phyloP scores from a whole-genome alignment of 139 green algal genomes.

The Tetraselmis chui region DNA sequence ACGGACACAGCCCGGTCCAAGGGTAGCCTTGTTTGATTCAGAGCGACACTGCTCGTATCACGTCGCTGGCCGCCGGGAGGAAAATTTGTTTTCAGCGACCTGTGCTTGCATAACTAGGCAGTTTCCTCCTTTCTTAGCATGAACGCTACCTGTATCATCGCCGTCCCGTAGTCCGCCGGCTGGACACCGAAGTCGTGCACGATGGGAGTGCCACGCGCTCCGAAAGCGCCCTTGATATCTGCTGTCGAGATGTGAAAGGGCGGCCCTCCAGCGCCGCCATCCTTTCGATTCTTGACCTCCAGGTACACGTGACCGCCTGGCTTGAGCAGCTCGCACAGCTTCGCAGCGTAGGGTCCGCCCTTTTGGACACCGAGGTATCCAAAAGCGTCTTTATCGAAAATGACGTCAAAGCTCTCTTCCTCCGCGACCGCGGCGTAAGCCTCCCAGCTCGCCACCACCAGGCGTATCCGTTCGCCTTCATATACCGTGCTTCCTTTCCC shows the following conservation, averaged over 20 bases:
- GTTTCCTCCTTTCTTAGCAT: not conserved
- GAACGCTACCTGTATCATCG: not conserved
- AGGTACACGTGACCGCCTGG: not conserved
- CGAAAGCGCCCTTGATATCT: not conserved
- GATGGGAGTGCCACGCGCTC: not conserved
- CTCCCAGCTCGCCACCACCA: not conserved
- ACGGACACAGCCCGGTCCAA: too few relatives aligned
- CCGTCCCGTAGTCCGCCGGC: not conserved
- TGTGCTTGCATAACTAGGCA: too few relatives aligned
- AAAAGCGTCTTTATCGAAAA: not conserved
- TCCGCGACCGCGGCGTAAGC: not conserved
- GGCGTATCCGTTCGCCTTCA: not conserved
- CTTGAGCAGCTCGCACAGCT: not conserved
- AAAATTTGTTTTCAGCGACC: too few relatives aligned
- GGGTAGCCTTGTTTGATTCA: too few relatives aligned
- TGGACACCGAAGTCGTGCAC: not conserved
- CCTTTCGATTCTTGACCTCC: not conserved
- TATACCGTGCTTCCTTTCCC: not conserved
- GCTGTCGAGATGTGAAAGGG: not conserved
- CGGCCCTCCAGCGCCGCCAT: not conserved
- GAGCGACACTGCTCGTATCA: too few relatives aligned
- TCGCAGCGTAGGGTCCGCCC: not conserved
- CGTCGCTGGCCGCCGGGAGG: too few relatives aligned
- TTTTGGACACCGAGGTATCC: not conserved
- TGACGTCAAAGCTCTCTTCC: not conserved